These are phyloP conservation scores for Nepenthes mirabilis DNA, from an alignment of 148 eudicot species.

Conservation along the genomic window DNA sequence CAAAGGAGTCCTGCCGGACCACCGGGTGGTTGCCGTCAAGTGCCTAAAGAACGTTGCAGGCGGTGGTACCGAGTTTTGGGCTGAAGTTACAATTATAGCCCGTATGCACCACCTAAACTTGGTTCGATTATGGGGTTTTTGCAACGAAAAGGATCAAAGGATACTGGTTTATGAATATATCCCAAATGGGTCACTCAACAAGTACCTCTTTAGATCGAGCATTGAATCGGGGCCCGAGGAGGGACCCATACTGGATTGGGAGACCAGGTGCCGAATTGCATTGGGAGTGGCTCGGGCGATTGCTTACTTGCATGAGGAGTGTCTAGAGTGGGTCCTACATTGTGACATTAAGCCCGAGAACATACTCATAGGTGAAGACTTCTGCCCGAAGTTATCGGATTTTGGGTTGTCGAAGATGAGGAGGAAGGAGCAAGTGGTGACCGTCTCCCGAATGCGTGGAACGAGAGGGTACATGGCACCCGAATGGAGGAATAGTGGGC, in stretches of 20 bases:
- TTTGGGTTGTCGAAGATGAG: slow-evolving; percentile 70
- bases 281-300: slow-evolving; percentile 86
- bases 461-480: slow-evolving; percentile 88
- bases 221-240: slow-evolving; percentile 5
- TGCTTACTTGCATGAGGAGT: slow-evolving; percentile 78
- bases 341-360: slow-evolving; percentile 90
- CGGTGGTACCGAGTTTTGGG: slow-evolving; percentile 80
- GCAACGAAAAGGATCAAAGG: slow-evolving; percentile 68
- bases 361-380: slow-evolving; percentile 74
- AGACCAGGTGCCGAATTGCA: slow-evolving; percentile 68
- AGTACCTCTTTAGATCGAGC: slow-evolving; percentile 32
- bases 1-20: slow-evolving; percentile 51
- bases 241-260: slow-evolving; percentile 73
- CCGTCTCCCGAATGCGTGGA: slow-evolving; percentile 49
- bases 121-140: slow-evolving; percentile 83
- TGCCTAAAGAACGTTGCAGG: slow-evolving; percentile 46
- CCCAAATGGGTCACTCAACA: slow-evolving; percentile 71
- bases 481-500: slow-evolving; percentile 52
- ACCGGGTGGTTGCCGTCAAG: slow-evolving; percentile 65
- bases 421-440: slow-evolving; percentile 61
- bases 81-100: slow-evolving; percentile 79
- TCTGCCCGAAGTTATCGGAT: slow-evolving; percentile 80
- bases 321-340: slow-evolving; percentile 83
- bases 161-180: slow-evolving; percentile 73
- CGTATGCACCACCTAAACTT: slow-evolving; percentile 90